Evolutionary conservation across 805 yeast species (phyloP), one percentile per base, ranked within the genome.

Genomic region (Pichia membranifaciens): DNA sequence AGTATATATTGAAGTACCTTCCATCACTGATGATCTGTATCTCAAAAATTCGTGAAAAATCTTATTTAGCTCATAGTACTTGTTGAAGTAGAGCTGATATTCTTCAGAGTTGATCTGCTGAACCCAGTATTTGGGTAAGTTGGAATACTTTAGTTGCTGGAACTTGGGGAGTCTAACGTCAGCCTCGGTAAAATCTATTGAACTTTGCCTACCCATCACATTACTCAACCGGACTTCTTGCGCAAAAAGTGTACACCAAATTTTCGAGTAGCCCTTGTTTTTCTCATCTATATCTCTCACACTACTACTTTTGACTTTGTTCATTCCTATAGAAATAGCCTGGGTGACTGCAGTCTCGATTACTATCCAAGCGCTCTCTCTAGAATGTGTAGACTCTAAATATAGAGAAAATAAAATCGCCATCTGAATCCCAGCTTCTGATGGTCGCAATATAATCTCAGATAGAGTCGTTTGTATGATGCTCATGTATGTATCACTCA

Each of bases 381-480:
- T 41, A 7, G 48, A 32, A 28, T 43, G 48, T 17, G 33, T 43
- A 22, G 47, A 43, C 41, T 56, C 58, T 45, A 57, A 38, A 45
- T 54, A 57, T 13, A 51, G 17, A 3, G 59, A 32, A 10, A 54
- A 35, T 15, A 58, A 42, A 12, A 56, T 16, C 38, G 51, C 17
- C 33, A 55, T 50, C 22, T 54, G 50, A 10, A 58, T 48, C 13
- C 61, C 60, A 20, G 55, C 55, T n/a, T 55, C 38, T 3, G 55
- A 46, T 2, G 62, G 59, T 10, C 48, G 44, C 18, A 57, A 38
- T 10, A 53, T 22, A 35, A 52, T 48, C 10, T 53, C 52, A 4
- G 58, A 43, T 13, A 57, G 47, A 15, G 48, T 45, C 4, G 49
- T 17, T 32, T 54, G 51, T 9, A 57, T 50, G 13, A 57, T 41